Conservation (phyloP, 257 asterid genomes). For the Ocimum tenuiflorum region DNA sequence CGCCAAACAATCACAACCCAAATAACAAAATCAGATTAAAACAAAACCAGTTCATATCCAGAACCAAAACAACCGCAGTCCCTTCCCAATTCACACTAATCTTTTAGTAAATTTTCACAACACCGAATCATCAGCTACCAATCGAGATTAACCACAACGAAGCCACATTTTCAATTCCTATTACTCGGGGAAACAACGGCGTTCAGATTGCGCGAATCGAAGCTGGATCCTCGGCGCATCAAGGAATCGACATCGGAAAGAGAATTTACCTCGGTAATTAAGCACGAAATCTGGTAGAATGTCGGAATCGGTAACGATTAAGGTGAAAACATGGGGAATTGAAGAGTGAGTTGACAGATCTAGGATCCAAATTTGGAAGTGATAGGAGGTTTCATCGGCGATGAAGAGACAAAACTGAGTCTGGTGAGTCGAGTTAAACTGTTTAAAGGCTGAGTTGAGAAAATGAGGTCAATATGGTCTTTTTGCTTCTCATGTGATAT, state of each 20-base stretch:
- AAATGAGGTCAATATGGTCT: neutral
- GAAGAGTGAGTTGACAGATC: constrained; percentile 25
- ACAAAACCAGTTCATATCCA: neutral
- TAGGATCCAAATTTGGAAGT: constrained; percentile 30
- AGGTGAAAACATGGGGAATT: constrained; percentile 11
- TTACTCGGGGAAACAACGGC: neutral
- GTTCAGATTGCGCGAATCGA: neutral
- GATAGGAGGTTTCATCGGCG: constrained; percentile 19
- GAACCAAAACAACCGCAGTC: neutral
- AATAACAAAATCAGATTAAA: neutral
- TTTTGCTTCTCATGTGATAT: neutral
- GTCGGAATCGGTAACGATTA: constrained; percentile 8
- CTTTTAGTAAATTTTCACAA: neutral
- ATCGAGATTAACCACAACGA: neutral
- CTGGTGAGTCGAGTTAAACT: neutral
- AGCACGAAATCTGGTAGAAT: neutral
- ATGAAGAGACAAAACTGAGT: neutral
- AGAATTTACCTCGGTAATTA: constrained; percentile 9
- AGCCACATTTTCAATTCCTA: constrained; percentile 18
- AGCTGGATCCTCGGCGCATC: constrained; percentile 15
- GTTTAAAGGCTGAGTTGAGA: neutral
- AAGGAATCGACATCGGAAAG: neutral
- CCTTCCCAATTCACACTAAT: too few relatives aligned
- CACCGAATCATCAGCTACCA: neutral
- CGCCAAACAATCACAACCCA: neutral